phyloP scores from a whole-genome alignment of 2,329 filamentous ascomycete species.

The Davidsoniella neocaledoniae region DNA sequence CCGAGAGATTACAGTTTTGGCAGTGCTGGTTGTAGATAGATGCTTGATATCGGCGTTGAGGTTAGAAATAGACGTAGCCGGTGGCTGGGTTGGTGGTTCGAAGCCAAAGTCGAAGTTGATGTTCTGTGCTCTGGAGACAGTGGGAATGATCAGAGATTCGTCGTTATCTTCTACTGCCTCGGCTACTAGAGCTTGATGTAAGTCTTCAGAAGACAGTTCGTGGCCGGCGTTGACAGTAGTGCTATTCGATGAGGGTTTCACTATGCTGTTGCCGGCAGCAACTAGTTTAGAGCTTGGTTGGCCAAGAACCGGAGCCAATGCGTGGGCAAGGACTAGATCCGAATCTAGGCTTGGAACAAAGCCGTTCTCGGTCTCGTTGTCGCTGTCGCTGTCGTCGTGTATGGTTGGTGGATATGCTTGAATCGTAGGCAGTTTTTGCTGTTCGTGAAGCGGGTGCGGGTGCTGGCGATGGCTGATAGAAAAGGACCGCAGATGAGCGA shows the following conservation, averaged over 20 bases:
- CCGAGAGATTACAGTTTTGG: background rate
- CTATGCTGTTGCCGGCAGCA: background rate
- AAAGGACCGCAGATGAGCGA: background rate
- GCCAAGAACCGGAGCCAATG: background rate
- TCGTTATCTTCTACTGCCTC: background rate
- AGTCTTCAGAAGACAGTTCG: background rate
- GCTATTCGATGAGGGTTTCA: background rate
- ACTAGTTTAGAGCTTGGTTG: background rate
- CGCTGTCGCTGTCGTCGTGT: slow-evolving; percentile 2
- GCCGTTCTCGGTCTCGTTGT: background rate
- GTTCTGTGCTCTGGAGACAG: background rate
- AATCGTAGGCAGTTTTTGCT: background rate
- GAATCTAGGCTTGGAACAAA: background rate
- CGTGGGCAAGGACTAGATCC: slow-evolving; percentile 3
- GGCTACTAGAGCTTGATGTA: background rate
- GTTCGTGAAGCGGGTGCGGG: background rate
- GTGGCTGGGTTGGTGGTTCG: background rate
- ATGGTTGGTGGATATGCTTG: background rate
- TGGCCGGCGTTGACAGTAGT: background rate
- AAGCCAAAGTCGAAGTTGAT: slow-evolving; percentile 1
- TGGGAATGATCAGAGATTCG: background rate
- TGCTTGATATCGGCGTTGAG: background rate
- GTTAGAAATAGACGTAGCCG: background rate
- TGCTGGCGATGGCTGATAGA: background rate
- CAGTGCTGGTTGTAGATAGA: background rate